A percentile compares a stretch with the other conserved stretches of the same genome.
These are phyloP conservation scores for Akanthomyces uredinophilus DNA, from an alignment of 2,329 filamentous ascomycete genomes.

Conservation along the genomic window DNA sequence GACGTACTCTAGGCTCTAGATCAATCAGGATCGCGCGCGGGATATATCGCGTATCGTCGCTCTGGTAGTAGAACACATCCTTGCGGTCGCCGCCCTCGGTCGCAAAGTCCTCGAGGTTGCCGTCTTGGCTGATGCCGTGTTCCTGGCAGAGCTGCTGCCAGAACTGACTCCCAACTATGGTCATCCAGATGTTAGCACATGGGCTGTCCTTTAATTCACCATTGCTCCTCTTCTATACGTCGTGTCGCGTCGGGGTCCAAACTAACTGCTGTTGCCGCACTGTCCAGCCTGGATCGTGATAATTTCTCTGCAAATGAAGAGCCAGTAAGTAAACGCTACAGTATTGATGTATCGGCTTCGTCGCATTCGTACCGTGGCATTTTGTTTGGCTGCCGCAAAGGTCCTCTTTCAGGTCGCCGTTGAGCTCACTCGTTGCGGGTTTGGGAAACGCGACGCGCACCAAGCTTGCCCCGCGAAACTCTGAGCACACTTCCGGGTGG, in stretches of 20 bases:
- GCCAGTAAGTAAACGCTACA: not conserved
- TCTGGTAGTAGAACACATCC: slow-evolving; percentile 99
- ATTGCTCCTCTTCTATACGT: not conserved
- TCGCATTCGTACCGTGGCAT: slow-evolving; percentile 24
- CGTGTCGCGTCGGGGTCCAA: slow-evolving; percentile 15
- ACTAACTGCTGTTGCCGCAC: slow-evolving; percentile 97
- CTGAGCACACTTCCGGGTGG: not conserved
- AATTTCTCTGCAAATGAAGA: slow-evolving; percentile 67
- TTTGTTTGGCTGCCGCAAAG: slow-evolving; percentile 5
- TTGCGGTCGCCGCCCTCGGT: slow-evolving; percentile 97
- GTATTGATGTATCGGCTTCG: not conserved
- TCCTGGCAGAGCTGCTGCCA: slow-evolving; percentile 99
- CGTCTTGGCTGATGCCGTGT: slow-evolving; percentile 95
- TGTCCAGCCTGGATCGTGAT: slow-evolving; percentile 99
- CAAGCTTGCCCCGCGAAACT: slow-evolving; percentile 7
- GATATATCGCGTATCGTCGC: slow-evolving; percentile 97
- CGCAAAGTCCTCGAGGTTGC: slow-evolving; percentile 95
- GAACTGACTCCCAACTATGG: slow-evolving; percentile 90
- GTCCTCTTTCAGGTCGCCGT: not conserved
- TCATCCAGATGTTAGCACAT: slow-evolving; percentile 32
- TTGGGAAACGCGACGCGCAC: slow-evolving; percentile 11
- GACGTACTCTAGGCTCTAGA: slow-evolving; percentile 74
- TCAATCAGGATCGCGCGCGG: slow-evolving; percentile 93
- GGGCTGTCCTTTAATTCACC: not conserved
- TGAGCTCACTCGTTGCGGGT: not conserved